Conservation (phyloP, 306 rosid genomes). For the Trifolium dubium region DNA sequence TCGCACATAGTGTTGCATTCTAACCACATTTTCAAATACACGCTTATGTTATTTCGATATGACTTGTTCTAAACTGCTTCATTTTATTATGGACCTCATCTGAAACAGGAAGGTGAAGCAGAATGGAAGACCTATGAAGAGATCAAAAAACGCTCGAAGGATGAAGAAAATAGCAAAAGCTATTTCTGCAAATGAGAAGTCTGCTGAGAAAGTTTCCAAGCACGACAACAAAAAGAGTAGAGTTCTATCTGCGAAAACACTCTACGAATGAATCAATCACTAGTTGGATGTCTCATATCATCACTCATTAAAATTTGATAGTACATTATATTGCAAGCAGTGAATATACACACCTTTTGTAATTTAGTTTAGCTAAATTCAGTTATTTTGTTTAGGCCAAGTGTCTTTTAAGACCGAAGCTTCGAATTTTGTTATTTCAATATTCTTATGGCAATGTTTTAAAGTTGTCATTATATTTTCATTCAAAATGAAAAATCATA, state of each 20-base stretch:
- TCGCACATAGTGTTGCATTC: not conserved
- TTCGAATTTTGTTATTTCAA: slow-evolving; percentile 10
- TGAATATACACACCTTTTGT: not conserved
- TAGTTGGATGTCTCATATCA: slow-evolving; percentile 14
- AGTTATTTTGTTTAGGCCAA: slow-evolving; percentile 19
- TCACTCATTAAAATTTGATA: slow-evolving; percentile 18
- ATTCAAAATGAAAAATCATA: not conserved
- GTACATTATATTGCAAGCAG: not conserved
- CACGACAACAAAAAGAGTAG: slow-evolving; percentile 65
- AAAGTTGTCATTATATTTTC: not conserved
- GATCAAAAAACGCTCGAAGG: slow-evolving; percentile 74
- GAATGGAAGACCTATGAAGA: slow-evolving; percentile 87
- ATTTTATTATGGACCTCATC: slow-evolving; percentile 34
- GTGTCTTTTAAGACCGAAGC: slow-evolving; percentile 13
- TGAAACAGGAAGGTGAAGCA: slow-evolving; percentile 68
- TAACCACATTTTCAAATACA: slow-evolving; percentile 9
- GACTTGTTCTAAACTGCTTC: slow-evolving; percentile 6
- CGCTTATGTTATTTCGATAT: not conserved
- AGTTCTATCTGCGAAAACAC: slow-evolving; percentile 74
- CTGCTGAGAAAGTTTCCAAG: slow-evolving; percentile 60
- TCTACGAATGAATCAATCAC: slow-evolving; percentile 61
- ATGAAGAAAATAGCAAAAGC: slow-evolving; percentile 75
- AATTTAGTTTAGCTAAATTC: slow-evolving; percentile 22
- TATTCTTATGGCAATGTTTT: not conserved
- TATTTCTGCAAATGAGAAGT: slow-evolving; percentile 60